Base-by-base conservation (phyloP, 2,329 filamentous ascomycete genomes). In the Sarocladium oryzae region DNA sequence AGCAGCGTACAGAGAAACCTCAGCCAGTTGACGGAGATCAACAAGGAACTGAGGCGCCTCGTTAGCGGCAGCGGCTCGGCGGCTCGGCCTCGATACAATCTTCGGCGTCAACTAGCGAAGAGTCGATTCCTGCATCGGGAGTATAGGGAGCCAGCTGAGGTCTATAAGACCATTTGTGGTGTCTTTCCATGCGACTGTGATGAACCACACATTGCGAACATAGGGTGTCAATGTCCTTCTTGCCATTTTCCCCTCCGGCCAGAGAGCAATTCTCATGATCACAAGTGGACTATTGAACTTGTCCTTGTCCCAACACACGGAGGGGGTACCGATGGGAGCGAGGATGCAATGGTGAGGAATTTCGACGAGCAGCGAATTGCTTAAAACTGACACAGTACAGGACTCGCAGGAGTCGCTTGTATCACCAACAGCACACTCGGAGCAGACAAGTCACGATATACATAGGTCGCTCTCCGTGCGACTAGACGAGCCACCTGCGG, bases 151-250 rank as follows among this genome's bases (percentile, higher is more conserved):
- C 40, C 40, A 11, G 21, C 21, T 8, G 40, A 45, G 40, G 24
- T 45, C 5, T 45, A 45, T 16, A 45, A 45, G 21, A 45, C 40
- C 7, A 45, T 45, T 18, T 45, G 40, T n/a, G 24, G 40, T n/a
- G 40, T 45, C 21, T 45, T 45, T 18, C 40, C 40, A 4, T 45
- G 40, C 16, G 13, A 45, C 11, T 45, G 40, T 20, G 24, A 30
- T 20, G 21, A 45, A 18, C 40, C 40, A 16, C 40, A 45, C 21
- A 45, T 45, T 16, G 40, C 40, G 9, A 45, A 45, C 28, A 45
- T 45, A 8, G 40, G 40, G 4, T 45, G 40, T 16, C 40, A 45
- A n/a, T 45, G 40, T 45, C 40, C 21, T 4, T 45, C 40, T 8
- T 45, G 40, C 16, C 40, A 45, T n/a, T 45, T 28, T n/a, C 40